These are phyloP conservation scores for Rhizophagus sp. DNA, from an alignment of 192 early-diverging fungal genomes.

Conservation along the genomic window DNA sequence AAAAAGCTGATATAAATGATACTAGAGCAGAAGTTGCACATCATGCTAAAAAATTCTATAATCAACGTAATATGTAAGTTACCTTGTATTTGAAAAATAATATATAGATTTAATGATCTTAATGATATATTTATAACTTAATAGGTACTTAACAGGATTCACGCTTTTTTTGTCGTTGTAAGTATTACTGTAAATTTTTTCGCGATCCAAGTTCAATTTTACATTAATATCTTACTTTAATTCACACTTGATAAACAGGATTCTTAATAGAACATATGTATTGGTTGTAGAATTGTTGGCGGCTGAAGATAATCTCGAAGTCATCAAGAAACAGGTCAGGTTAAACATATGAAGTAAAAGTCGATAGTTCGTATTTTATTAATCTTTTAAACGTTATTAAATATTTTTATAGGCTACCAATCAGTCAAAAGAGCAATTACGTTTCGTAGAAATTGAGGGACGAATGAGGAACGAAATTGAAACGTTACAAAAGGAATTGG, in stretches of 20 bases:
- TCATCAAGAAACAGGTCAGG: slow-evolving; percentile 42
- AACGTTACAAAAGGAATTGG: slow-evolving; percentile 29
- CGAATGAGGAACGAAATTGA: slow-evolving; percentile 41
- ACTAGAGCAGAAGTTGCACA: slow-evolving; percentile 38
- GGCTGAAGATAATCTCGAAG: slow-evolving; percentile 52
- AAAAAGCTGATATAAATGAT: slow-evolving; percentile 30
- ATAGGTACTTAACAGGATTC: slow-evolving; percentile 60
- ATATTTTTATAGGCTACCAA: slow-evolving; percentile 32
- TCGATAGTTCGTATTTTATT: background rate
- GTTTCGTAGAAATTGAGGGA: slow-evolving; percentile 36
- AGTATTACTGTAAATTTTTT: slow-evolving; percentile 3
- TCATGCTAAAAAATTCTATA: slow-evolving; percentile 55
- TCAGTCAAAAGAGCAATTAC: slow-evolving; percentile 43
- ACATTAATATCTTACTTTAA: background rate
- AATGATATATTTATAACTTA: background rate
- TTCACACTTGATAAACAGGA: slow-evolving; percentile 31
- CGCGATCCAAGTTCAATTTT: no score
- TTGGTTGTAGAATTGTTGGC: slow-evolving; percentile 51
- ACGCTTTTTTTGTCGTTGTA: slow-evolving; percentile 55
- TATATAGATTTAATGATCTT: background rate
- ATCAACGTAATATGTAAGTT: slow-evolving; percentile 59
- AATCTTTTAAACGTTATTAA: background rate
- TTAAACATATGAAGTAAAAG: background rate
- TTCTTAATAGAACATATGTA: slow-evolving; percentile 57
- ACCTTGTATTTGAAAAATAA: background rate